A percentile compares a stretch with the other conserved stretches of the same genome.
phyloP scores from a whole-genome alignment of 2,329 filamentous ascomycete species.

The Hypoxylon sp. region DNA sequence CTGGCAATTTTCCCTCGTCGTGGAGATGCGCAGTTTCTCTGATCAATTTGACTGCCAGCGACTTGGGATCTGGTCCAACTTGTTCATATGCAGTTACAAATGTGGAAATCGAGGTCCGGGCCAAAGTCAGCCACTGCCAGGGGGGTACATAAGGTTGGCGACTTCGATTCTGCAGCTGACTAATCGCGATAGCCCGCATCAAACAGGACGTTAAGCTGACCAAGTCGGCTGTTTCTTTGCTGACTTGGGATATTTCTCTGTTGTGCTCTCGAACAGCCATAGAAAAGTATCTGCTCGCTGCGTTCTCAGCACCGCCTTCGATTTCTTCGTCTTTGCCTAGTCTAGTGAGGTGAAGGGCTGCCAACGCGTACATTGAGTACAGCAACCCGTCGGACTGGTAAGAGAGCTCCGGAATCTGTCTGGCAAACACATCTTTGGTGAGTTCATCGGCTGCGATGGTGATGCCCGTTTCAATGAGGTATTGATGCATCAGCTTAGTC shows the following conservation, averaged over 20 bases:
- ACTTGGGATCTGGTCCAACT: conserved; percentile 34
- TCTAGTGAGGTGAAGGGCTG: conserved; percentile 38
- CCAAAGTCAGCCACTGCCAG: conserved; percentile 37
- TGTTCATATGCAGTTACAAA: conserved; percentile 35
- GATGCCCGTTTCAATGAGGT: conserved; percentile 34
- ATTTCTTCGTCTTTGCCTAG: conserved; percentile 27
- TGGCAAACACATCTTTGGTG: conserved; percentile 9
- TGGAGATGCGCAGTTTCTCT: conserved; percentile 26
- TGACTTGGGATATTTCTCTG: conserved; percentile 38
- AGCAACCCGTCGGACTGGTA: conserved; percentile 40
- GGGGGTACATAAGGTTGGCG: conserved; percentile 39
- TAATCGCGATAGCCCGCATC: conserved; percentile 24
- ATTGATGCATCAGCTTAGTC: conserved; percentile 41
- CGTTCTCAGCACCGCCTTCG: conserved; percentile 18
- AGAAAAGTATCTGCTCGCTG: conserved; percentile 38
- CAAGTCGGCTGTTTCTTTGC: conserved; percentile 32
- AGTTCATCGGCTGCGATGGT: conserved; percentile 35
- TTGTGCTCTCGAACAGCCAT: conserved; percentile 45
- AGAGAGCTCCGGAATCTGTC: conserved; percentile 25
- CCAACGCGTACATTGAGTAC: conserved; percentile 42
- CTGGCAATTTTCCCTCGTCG: conserved; percentile 17
- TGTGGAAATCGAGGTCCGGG: conserved; percentile 29
- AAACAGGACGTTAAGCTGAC: conserved; percentile 40
- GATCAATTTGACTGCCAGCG: conserved; percentile 35
- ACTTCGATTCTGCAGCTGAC: conserved; percentile 31